Evolutionary conservation across 345 rosid species (phyloP), one percentile per base, ranked within the genome.

Genomic region (Citrus unshiu): DNA sequence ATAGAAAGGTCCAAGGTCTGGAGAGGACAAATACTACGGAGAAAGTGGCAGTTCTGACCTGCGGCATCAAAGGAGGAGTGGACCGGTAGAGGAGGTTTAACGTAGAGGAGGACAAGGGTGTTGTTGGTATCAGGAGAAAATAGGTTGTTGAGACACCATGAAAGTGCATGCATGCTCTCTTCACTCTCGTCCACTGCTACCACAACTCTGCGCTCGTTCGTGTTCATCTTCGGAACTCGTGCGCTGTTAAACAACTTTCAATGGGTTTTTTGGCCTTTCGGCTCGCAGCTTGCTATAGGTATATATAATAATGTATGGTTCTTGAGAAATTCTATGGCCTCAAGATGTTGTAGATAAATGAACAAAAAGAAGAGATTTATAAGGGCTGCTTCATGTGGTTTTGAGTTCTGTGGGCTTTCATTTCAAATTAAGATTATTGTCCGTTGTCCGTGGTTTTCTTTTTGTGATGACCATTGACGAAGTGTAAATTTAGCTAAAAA

Each of bases 151-250:
- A 93, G 89, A 79, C 96, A 93, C 97, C 97, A 93, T 22, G 93
- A 87, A 25, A 93, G 95, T 30, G 99, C 99, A 67, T 85, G 78
- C 98, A 93, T 95, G 86, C 99, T 95, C 86, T 92, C 98, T 79
- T 87, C 87, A 21, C 98, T 92, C 89, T 91, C 96, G 68, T 95
- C 99, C 61, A 95, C 93, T 14, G 97, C 98, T 77, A 92, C 96
- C 72, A 90, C 95, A 27, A 95, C 84, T 79, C 85, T 92, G 66
- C 68, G 74, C 29, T 73, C 80, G 21, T 37, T 77, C 39, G 49
- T 76, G 79, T 22, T 78, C 71, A 69, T 76, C 68, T 70, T 67
- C 68, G 25, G 21, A 16, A 54, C 75, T 43, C 73, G 84, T 78
- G 86, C 87, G 80, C 81, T 43, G 75, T 83, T 5, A 12, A 10